These are phyloP conservation scores for Fusarium piperis DNA, from an alignment of 2,329 filamentous ascomycete genomes.

Conservation along the genomic window DNA sequence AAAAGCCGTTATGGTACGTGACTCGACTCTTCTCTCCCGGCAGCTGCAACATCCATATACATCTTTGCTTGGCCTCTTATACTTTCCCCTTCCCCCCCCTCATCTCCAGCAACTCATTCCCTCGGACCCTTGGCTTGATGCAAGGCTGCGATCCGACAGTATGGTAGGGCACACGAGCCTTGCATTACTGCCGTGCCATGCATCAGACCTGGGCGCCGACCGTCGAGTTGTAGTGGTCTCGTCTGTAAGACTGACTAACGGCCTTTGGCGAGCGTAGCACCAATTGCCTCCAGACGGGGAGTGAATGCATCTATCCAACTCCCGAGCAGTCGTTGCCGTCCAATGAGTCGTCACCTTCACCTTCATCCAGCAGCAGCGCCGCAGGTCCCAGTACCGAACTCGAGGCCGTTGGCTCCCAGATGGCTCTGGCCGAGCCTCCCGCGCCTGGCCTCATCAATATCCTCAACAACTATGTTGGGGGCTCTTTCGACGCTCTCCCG, in stretches of 20 bases:
- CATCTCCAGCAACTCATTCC: neutral
- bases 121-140: slow-evolving; percentile 26
- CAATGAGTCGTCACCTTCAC: slow-evolving; percentile 37
- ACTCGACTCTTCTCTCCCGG: slow-evolving; percentile 1
- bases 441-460: slow-evolving; percentile 32
- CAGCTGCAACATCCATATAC: slow-evolving; percentile 3
- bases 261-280: slow-evolving; percentile 47
- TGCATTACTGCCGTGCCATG: slow-evolving; percentile 25
- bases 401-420: slow-evolving; percentile 18
- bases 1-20: slow-evolving; percentile 57
- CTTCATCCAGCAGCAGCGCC: slow-evolving; percentile 28
- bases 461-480: slow-evolving; percentile 45
- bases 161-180: slow-evolving; percentile 31
- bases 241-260: slow-evolving; percentile 31
- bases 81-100: slow-evolving; percentile 21
- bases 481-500: slow-evolving; percentile 45
- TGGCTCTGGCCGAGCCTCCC: slow-evolving; percentile 26
- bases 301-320: slow-evolving; percentile 52
- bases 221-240: slow-evolving; percentile 1
- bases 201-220: slow-evolving; percentile 11
- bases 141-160: slow-evolving; percentile 31
- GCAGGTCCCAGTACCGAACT: slow-evolving; percentile 1
- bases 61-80: slow-evolving; percentile 11
- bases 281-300: slow-evolving; percentile 57
- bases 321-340: slow-evolving; percentile 39